Conservation (phyloP, 768 basidiomycete genomes). For the Auricularia cornea region DNA sequence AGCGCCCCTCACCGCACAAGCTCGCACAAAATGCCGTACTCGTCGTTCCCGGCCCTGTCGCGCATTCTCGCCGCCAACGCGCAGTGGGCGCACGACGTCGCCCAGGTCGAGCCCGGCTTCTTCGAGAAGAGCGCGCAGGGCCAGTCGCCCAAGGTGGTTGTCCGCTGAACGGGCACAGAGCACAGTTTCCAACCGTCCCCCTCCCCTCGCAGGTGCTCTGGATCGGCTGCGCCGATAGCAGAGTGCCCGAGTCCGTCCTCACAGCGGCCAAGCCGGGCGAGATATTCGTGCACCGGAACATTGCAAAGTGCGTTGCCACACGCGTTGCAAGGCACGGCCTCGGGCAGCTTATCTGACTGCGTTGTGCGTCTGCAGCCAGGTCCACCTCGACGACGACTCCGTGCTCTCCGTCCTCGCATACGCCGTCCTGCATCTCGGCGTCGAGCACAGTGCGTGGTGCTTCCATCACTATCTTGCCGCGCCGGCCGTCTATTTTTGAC, state of each 20-base stretch:
- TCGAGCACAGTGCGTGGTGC: conserved; percentile 67
- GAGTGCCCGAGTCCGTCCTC: conserved; percentile 73
- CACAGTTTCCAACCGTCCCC: neutral
- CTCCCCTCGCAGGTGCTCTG: conserved; percentile 51
- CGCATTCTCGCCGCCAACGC: conserved; percentile 44
- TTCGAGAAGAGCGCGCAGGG: conserved; percentile 52
- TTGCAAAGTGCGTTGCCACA: conserved; percentile 63
- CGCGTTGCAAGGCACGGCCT: neutral
- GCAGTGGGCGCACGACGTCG: conserved; percentile 61
- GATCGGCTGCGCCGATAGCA: conserved; percentile 79
- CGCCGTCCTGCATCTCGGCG: conserved; percentile 60
- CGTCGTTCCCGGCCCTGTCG: conserved; percentile 20
- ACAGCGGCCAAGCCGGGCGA: conserved; percentile 66
- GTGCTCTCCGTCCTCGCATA: conserved; percentile 65
- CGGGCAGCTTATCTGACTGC: too few species aligned
- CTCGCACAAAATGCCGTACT: neutral
- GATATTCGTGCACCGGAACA: conserved; percentile 78
- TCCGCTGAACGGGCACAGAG: conserved; percentile 1
- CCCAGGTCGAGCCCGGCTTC: conserved; percentile 49
- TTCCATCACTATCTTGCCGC: too few species aligned
- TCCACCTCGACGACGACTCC: conserved; percentile 63
- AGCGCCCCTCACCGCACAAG: too few species aligned
- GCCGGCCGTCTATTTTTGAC: conserved; percentile 11
- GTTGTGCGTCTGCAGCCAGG: conserved; percentile 48
- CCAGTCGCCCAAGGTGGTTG: conserved; percentile 54